phyloP scores from a whole-genome alignment of 768 basidiomycete genomes.

The Pseudohyphozyma bogoriensis region DNA sequence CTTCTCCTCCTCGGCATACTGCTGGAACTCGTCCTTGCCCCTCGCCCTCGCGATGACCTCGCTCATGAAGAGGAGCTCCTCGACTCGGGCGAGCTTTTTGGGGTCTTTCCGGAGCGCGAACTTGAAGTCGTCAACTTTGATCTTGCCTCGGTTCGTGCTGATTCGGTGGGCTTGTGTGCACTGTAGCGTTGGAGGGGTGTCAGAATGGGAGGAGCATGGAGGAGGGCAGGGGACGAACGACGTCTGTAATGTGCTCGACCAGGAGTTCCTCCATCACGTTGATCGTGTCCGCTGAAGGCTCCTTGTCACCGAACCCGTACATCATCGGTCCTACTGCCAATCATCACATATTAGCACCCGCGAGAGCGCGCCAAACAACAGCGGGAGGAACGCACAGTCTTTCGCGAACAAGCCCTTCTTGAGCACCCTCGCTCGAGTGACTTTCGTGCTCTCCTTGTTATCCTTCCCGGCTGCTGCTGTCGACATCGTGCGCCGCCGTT shows the following conservation, averaged over 20 bases:
- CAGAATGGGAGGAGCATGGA: background rate
- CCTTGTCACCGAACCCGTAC: slow-evolving; percentile 86
- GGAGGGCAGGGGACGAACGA: slow-evolving; percentile 49
- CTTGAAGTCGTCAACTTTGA: slow-evolving; percentile 69
- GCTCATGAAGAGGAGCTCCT: slow-evolving; percentile 85
- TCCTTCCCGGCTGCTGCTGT: background rate
- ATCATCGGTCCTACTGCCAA: slow-evolving; percentile 31
- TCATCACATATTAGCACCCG: too few species aligned
- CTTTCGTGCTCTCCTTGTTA: background rate
- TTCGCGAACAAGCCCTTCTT: slow-evolving; percentile 31
- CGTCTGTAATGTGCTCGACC: slow-evolving; percentile 78
- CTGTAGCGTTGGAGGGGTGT: slow-evolving; percentile 8
- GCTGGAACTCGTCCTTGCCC: slow-evolving; percentile 18
- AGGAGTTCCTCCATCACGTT: slow-evolving; percentile 89
- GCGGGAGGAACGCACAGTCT: slow-evolving; percentile 16
- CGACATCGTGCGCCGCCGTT: background rate
- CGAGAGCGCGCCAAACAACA: too few species aligned
- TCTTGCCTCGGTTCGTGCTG: slow-evolving; percentile 26
- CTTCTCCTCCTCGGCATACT: slow-evolving; percentile 17
- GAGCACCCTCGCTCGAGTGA: background rate
- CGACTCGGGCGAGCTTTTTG: slow-evolving; percentile 83
- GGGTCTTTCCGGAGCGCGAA: slow-evolving; percentile 71
- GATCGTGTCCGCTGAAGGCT: slow-evolving; percentile 75
- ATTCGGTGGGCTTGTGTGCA: slow-evolving; percentile 26
- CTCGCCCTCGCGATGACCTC: slow-evolving; percentile 81